These are phyloP conservation scores for Monosporascus sp. DNA, from an alignment of 2,329 filamentous ascomycete species.

Conservation along the genomic window DNA sequence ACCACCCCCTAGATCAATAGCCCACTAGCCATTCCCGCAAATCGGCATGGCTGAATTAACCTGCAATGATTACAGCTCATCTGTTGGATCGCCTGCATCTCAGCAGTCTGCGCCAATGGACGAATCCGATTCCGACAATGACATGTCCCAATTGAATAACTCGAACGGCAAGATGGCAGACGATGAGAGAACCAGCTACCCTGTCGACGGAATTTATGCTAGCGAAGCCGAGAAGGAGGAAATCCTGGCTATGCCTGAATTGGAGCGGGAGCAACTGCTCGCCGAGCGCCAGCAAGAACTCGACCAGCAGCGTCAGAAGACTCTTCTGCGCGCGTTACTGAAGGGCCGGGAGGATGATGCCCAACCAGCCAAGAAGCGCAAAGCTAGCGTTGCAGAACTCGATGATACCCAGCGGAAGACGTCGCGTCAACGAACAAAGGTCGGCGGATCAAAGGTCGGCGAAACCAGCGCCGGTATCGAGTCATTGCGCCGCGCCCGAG, in stretches of 20 bases:
- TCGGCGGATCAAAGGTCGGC: constrained; percentile 60
- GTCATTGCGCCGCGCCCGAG: constrained; percentile 53
- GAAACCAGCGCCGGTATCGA: constrained; percentile 72
- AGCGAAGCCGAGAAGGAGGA: constrained; percentile 67
- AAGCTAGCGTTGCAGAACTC: constrained; percentile 70
- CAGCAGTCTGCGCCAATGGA: constrained; percentile 84
- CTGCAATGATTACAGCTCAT: constrained; percentile 50
- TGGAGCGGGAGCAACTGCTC: constrained; percentile 84
- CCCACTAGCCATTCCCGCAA: neutral
- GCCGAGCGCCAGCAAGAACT: constrained; percentile 82
- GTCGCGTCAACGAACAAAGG: constrained; percentile 63
- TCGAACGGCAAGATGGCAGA: constrained; percentile 30
- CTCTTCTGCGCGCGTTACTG: constrained; percentile 73
- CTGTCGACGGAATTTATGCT: constrained; percentile 81
- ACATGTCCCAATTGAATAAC: constrained; percentile 35
- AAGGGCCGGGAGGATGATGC: constrained; percentile 59
- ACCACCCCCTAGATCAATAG: neutral
- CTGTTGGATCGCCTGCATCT: constrained; percentile 65
- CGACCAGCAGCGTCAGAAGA: constrained; percentile 75
- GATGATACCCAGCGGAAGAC: constrained; percentile 74
- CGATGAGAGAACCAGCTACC: constrained; percentile 61
- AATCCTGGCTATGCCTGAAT: constrained; percentile 82
- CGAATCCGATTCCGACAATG: constrained; percentile 66
- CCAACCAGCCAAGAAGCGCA: constrained; percentile 65
- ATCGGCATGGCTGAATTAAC: constrained; percentile 7